Evolutionary conservation across 306 rosid species (phyloP).

Genomic region (Cucumis sativus): DNA sequence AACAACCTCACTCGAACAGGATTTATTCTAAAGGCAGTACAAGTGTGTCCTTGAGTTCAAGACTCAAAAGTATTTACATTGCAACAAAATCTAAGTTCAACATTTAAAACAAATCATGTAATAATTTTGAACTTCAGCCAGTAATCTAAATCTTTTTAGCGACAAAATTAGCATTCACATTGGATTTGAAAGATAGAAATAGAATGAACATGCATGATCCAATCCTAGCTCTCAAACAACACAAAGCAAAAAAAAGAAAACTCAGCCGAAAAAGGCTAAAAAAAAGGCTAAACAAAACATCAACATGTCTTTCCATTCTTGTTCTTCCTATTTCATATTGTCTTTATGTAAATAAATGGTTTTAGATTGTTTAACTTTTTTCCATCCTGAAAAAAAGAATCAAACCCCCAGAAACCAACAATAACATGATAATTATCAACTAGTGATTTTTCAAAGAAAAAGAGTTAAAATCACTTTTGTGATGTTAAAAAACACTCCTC

Average conservation of each 20-base stretch:
- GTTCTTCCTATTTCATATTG: neutral
- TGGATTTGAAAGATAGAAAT: neutral
- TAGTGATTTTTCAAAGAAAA: no score
- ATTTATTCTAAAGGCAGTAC: no score
- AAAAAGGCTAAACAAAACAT: neutral
- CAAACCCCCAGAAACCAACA: neutral
- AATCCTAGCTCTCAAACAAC: neutral
- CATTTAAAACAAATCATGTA: neutral
- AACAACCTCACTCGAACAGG: no score
- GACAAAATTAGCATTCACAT: neutral
- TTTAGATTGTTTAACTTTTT: neutral
- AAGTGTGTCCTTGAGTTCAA: no score
- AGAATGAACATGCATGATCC: neutral
- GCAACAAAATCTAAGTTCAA: no score
- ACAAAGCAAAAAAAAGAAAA: neutral
- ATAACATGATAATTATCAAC: neutral
- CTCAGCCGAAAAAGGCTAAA: neutral
- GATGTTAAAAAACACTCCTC: no score
- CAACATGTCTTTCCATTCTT: neutral
- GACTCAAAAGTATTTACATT: no score
- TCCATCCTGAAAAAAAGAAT: neutral
- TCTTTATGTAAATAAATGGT: neutral
- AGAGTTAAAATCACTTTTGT: no score
- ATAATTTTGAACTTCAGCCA: no score
- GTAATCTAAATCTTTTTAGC: neutral